phyloP scores from a whole-genome alignment of 805 yeast species.

The Candida endomychidarum region DNA sequence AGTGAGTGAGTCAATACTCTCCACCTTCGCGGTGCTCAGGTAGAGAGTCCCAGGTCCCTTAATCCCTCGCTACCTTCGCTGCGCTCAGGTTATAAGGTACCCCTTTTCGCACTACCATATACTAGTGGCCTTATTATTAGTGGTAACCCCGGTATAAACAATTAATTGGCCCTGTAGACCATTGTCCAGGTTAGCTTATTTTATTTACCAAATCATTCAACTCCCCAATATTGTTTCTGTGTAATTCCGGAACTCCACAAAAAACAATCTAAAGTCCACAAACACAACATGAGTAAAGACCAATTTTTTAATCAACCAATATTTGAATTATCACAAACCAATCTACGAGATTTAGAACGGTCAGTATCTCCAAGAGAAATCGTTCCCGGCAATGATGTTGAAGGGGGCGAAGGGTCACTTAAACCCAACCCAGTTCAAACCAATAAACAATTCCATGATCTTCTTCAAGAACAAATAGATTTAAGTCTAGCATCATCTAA shows the following conservation, averaged over 20 bases:
- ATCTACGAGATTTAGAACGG: slow-evolving; percentile 23
- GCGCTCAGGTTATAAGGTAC: too few relatives aligned
- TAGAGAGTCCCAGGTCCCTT: too few relatives aligned
- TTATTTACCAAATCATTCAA: too few relatives aligned
- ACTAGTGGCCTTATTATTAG: too few relatives aligned
- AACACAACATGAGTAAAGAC: slow-evolving; percentile 9
- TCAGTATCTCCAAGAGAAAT: slow-evolving; percentile 37
- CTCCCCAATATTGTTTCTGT: too few relatives aligned
- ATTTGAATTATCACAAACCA: slow-evolving; percentile 19
- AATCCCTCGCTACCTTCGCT: too few relatives aligned
- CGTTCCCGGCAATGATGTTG: slow-evolving; percentile 10
- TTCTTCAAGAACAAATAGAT: slow-evolving; percentile 50
- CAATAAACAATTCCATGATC: slow-evolving; percentile 11
- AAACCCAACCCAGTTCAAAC: slow-evolving; percentile 1
- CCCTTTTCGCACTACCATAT: too few relatives aligned
- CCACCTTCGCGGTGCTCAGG: too few relatives aligned
- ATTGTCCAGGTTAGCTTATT: too few relatives aligned
- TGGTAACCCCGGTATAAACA: too few relatives aligned
- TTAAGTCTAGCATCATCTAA: slow-evolving; percentile 62
- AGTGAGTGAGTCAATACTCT: too few relatives aligned
- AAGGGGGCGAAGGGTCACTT: neutral
- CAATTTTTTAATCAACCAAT: slow-evolving; percentile 18
- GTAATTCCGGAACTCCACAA: neutral
- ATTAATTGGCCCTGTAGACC: too few relatives aligned
- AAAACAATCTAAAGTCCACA: neutral